A percentile compares a stretch with the other conserved stretches of the same genome.
Conservation (phyloP, 108 stramenopile species). For the Nitzschia inconspicua region DNA sequence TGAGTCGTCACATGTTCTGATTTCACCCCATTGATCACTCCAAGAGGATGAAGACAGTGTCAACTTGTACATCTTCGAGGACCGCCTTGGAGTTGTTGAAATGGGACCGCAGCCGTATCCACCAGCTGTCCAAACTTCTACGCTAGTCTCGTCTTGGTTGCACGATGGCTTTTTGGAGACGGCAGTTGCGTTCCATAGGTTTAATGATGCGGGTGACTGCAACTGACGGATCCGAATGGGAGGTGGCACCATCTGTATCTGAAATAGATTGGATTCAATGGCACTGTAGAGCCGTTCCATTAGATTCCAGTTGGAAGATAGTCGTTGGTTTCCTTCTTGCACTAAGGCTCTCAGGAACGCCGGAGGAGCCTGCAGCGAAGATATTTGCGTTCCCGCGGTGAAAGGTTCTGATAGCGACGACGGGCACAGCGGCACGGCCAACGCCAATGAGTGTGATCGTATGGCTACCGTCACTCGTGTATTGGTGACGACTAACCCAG, state of each 20-base stretch:
- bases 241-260: slow-evolving; percentile 3
- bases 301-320: slow-evolving; percentile 49
- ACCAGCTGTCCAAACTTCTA: slow-evolving; percentile 60
- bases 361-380: slow-evolving; percentile 15
- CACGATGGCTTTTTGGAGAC: neutral
- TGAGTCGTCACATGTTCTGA: neutral
- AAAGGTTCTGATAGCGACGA: neutral
- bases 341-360: slow-evolving; percentile 52
- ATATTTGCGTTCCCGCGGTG: neutral
- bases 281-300: slow-evolving; percentile 44
- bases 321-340: slow-evolving; percentile 55
- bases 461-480: slow-evolving; percentile 72
- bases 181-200: slow-evolving; percentile 57
- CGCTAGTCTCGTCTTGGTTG: too few species aligned
- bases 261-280: slow-evolving; percentile 43
- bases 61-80: slow-evolving; percentile 17
- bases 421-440: slow-evolving; percentile 39
- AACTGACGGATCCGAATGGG: slow-evolving; percentile 4
- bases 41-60: neutral
- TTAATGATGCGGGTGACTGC: slow-evolving; percentile 29
- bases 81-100: slow-evolving; percentile 4
- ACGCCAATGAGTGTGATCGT: slow-evolving; percentile 55
- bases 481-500: slow-evolving; percentile 67
- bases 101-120: slow-evolving; percentile 78
- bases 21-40: neutral